Evolutionary conservation across 108 stramenopile genomes (phyloP).

Genomic region (Skeletonema marinoi): DNA sequence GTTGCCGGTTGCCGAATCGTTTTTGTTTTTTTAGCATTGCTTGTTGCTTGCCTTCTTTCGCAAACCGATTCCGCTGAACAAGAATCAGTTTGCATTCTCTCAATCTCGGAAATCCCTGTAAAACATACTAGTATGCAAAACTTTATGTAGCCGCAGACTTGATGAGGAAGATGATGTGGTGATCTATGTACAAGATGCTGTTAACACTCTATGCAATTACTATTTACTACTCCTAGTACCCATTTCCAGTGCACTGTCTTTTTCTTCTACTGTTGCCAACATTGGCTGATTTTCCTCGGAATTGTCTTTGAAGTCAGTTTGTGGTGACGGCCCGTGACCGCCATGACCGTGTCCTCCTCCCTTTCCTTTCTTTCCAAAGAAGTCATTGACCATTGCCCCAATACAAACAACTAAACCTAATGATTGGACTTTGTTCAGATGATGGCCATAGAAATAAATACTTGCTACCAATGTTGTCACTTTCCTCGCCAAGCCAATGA

Average conservation of each 20-base stretch:
- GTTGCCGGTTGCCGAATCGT: too few species aligned
- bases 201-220: background rate
- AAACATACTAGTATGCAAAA: too few species aligned
- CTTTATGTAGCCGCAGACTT: too few species aligned
- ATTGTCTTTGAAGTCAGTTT: conserved; percentile 21
- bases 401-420: conserved; percentile 82
- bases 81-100: too few species aligned
- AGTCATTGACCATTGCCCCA: conserved; percentile 93
- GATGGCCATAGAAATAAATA: conserved; percentile 94
- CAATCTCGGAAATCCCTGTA: too few species aligned
- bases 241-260: conserved; percentile 19
- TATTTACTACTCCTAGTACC: conserved; percentile 3
- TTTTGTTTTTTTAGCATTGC: too few species aligned
- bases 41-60: too few species aligned
- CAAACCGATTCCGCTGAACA: too few species aligned
- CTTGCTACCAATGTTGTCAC: conserved; percentile 93
- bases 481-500: conserved; percentile 96
- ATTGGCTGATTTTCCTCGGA: conserved; percentile 41
- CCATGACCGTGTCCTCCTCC: conserved; percentile 58
- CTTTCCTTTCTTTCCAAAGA: conserved; percentile 84
- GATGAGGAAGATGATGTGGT: too few species aligned
- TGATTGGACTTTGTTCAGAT: conserved; percentile 79
- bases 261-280: conserved; percentile 9
- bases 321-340: conserved; percentile 3
- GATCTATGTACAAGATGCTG: too few species aligned